These are phyloP conservation scores for Omphalotus guepiniiformis DNA, from an alignment of 768 basidiomycete species.

Conservation along the genomic window DNA sequence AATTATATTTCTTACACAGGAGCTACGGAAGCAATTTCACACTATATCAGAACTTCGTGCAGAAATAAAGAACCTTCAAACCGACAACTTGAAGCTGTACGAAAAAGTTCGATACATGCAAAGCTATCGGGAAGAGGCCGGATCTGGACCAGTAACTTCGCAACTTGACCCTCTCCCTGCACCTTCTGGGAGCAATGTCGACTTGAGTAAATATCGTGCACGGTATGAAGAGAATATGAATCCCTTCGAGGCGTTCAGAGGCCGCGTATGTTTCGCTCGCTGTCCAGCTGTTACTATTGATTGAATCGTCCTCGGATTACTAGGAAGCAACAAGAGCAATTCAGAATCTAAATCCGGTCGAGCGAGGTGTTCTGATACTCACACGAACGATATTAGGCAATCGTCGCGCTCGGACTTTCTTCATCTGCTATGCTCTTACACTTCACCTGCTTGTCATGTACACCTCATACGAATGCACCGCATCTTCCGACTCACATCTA, in stretches of 20 bases:
- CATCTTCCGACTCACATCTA: constrained; percentile 43
- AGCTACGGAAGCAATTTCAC: constrained; percentile 93
- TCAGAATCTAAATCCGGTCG: constrained; percentile 85
- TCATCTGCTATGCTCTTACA: constrained; percentile 80
- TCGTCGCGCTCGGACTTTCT: constrained; percentile 83
- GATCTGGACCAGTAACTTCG: constrained; percentile 48
- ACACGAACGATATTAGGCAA: constrained; percentile 87
- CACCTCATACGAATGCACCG: constrained; percentile 70
- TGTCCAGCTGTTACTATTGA: neutral
- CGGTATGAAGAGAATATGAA: constrained; percentile 98
- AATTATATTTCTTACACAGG: constrained; percentile 39
- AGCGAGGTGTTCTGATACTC: constrained; percentile 80
- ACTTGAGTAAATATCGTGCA: constrained; percentile 84
- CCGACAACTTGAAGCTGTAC: constrained; percentile 95
- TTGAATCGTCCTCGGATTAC: constrained; percentile 5
- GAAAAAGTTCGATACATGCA: constrained; percentile 99
- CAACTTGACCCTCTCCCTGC: constrained; percentile 67
- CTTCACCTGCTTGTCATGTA: constrained; percentile 81
- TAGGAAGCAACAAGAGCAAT: constrained; percentile 96
- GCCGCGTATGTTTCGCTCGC: constrained; percentile 59
- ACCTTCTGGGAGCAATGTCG: constrained; percentile 46
- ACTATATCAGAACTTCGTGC: constrained; percentile 89
- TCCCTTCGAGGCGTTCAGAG: constrained; percentile 96
- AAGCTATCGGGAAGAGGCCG: constrained; percentile 80
- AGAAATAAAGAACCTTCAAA: constrained; percentile 88